phyloP scores from a whole-genome alignment of 352 stramenopile species.

The Globisporangium mamillatum region DNA sequence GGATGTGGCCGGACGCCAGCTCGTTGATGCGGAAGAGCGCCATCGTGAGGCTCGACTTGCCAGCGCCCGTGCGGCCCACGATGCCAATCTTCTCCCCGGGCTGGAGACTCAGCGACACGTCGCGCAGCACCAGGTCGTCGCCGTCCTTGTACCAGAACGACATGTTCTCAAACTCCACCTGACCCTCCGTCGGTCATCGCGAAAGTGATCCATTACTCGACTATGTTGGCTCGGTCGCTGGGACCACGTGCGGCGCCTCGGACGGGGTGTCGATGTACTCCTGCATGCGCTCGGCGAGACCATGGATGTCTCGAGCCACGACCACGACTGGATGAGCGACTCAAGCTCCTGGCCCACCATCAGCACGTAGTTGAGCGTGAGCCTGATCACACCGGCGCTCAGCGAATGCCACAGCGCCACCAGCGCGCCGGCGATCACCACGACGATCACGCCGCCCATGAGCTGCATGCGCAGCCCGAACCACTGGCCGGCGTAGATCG shows the following conservation, averaged over 20 bases:
- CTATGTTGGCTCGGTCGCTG: constrained; percentile 29
- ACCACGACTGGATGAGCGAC: constrained; percentile 83
- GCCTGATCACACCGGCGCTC: constrained; percentile 73
- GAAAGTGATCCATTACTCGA: neutral
- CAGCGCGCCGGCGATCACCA: constrained; percentile 44
- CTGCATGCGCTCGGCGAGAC: constrained; percentile 82
- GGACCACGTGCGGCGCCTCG: constrained; percentile 30
- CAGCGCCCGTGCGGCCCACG: constrained; percentile 67
- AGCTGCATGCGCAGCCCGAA: constrained; percentile 62
- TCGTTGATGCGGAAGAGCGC: constrained; percentile 26
- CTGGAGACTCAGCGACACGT: constrained; percentile 73
- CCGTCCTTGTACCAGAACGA: constrained; percentile 88
- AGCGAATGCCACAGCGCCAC: constrained; percentile 38
- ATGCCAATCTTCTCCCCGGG: constrained; percentile 90
- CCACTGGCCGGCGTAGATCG: constrained; percentile 59
- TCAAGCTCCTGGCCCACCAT: constrained; percentile 89
- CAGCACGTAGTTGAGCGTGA: constrained; percentile 90
- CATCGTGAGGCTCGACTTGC: neutral
- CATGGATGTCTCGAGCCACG: constrained; percentile 72
- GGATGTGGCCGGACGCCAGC: constrained; percentile 84
- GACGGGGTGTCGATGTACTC: constrained; percentile 66
- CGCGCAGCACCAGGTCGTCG: constrained; percentile 47
- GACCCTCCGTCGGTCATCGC: constrained; percentile 85
- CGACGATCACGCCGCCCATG: constrained; percentile 55
- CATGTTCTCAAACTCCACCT: constrained; percentile 89